Evolutionary conservation across 2,329 filamentous ascomycete species (phyloP), one percentile per base, ranked within the genome.

Genomic region (Didymella sp.): DNA sequence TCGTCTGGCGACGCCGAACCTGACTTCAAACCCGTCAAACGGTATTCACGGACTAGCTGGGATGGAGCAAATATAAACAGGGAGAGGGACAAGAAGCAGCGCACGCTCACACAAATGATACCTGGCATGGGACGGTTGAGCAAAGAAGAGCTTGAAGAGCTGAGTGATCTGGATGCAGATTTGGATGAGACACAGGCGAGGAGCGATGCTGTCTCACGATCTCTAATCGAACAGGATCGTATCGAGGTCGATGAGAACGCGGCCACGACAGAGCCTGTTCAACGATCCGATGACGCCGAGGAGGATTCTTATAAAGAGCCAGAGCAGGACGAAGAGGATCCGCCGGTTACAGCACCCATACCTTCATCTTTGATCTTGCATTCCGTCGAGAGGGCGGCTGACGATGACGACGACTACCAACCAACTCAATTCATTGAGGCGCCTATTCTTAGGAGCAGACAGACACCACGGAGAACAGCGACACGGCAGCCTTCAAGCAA

Each of bases 81-180:
- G 17, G 56, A 35, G 17, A 64, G 61, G 17, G 66, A 69, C 48
- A 45, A 47, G 19, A 61, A 66, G 45, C 73, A 75, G 46, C 64
- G 63, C 13, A 75, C 73, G 1, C 60, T 75, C 49, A 75, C 73
- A 9, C 73, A 75, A 38, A 75, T 75, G 71, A 59, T 75, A 17
- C 70, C 68, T 17, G 63, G 68, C 1, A 62, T 73, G 56, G 61
- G 49, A 8, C 44, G 60, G 3, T 19, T 64, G 6, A 35, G 67
- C 43, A 41, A 58, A 38, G 15, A 45, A 31, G 55, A 61, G 46
- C 50, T 55, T 6, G 46, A 55, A n/a, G 53, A 49, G 21, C 28
- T 61, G n/a, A 59, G 54, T 22, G 61, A 66, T 42, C n/a, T 51
- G 25, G 63, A 68, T 19, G 59, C 58, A 8, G 51, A 66, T n/a